Conservation (phyloP, 2,329 filamentous ascomycete species). For the Exophiala sp. region DNA sequence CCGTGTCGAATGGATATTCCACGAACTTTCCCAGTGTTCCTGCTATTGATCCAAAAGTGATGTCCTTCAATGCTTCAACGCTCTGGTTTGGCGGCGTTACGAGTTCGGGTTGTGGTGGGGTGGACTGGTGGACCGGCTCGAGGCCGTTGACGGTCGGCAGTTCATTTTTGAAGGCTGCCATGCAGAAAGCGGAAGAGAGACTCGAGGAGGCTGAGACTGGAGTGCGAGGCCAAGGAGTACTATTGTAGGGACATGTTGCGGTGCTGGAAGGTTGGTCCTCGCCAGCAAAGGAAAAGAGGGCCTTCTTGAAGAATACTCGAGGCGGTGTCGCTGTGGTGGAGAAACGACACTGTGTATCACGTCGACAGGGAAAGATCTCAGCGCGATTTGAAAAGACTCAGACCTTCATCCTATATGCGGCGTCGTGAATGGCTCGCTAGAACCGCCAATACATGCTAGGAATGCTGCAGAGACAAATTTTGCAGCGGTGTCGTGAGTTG, state of each 20-base stretch:
- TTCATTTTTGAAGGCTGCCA: constrained; percentile 27
- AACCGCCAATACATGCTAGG: constrained; percentile 10
- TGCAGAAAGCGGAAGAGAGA: constrained; percentile 11
- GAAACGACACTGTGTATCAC: constrained; percentile 13
- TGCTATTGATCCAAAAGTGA: constrained; percentile 78
- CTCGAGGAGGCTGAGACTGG: neutral
- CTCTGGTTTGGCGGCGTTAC: constrained; percentile 40
- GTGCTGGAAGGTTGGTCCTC: constrained; percentile 9
- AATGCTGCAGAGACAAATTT: constrained; percentile 9
- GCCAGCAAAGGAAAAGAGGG: neutral
- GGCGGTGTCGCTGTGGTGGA: constrained; percentile 17
- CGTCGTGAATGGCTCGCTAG: constrained; percentile 20
- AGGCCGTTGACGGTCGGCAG: constrained; percentile 19
- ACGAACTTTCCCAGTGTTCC: constrained; percentile 91
- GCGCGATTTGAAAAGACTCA: neutral
- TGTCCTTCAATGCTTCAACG: constrained; percentile 72
- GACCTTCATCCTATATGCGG: neutral
- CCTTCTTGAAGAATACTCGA: constrained; percentile 9
- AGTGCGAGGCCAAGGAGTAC: constrained; percentile 22
- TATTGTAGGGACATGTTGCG: constrained; percentile 36
- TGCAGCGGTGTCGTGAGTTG: constrained; percentile 12
- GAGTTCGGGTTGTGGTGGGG: constrained; percentile 10
- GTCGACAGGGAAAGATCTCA: constrained; percentile 20
- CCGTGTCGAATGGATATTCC: constrained; percentile 96
- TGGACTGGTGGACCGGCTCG: constrained; percentile 9